These are phyloP conservation scores for Adenanthera pavonina DNA, from an alignment of 306 rosid genomes.

Conservation along the genomic window DNA sequence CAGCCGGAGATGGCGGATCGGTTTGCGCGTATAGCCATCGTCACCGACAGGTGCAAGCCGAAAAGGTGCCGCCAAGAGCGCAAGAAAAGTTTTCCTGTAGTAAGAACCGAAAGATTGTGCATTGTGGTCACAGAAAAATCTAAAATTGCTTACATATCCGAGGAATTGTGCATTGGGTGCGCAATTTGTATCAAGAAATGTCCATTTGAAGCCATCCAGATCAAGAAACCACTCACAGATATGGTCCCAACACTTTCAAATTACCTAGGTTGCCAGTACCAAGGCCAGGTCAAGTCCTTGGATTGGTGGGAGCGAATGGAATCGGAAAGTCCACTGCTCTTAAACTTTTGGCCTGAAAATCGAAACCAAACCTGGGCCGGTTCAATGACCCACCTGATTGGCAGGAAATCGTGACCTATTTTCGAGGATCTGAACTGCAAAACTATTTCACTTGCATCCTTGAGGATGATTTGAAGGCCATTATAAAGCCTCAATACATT, in stretches of 20 bases:
- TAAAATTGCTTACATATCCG: slow-evolving; percentile 90
- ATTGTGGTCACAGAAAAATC: slow-evolving; percentile 83
- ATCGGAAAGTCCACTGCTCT: slow-evolving; percentile 99
- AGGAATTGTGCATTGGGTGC: slow-evolving; percentile 96
- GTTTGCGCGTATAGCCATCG: slow-evolving; percentile 95
- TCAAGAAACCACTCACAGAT: slow-evolving; percentile 94
- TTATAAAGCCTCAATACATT: slow-evolving; percentile 97
- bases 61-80: slow-evolving; percentile 99
- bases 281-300: slow-evolving; percentile 98
- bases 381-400: slow-evolving; percentile 97
- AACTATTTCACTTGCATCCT: slow-evolving; percentile 92
- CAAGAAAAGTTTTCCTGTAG: slow-evolving; percentile 97
- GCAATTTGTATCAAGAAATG: slow-evolving; percentile 99
- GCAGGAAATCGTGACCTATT: slow-evolving; percentile 94
- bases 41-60: slow-evolving; percentile 95
- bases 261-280: slow-evolving; percentile 96
- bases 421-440: slow-evolving; percentile 96
- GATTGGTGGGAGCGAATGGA: slow-evolving; percentile 95
- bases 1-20: slow-evolving; percentile 70
- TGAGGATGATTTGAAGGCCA: slow-evolving; percentile 95
- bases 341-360: slow-evolving; percentile 93
- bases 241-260: slow-evolving; percentile 94
- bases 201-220: slow-evolving; percentile 96
- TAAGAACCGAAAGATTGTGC: slow-evolving; percentile 88
- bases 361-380: slow-evolving; percentile 95